Conservation (phyloP, 2,329 filamentous ascomycete genomes). For the Claviceps sp. region DNA sequence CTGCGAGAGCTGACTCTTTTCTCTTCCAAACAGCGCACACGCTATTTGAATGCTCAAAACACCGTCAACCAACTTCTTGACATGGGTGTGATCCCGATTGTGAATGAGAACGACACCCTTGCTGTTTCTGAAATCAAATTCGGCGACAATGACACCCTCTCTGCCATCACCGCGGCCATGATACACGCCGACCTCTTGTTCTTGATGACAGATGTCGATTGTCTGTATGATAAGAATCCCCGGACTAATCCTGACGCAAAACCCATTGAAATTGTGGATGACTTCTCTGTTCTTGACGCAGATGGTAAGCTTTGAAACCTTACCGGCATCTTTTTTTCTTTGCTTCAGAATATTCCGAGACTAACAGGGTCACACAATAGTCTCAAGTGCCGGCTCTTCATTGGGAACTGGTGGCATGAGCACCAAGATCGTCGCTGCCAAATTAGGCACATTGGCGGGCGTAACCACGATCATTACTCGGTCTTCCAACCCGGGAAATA, state of each 20-base stretch:
- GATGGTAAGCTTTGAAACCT: slow-evolving; percentile 42
- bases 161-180: slow-evolving; percentile 93
- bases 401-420: slow-evolving; percentile 94
- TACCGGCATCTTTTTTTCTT: not conserved
- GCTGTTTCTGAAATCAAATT: slow-evolving; percentile 99
- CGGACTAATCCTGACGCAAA: slow-evolving; percentile 71
- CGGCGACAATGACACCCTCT: slow-evolving; percentile 95
- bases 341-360: not conserved
- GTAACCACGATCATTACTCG: slow-evolving; percentile 93
- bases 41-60: slow-evolving; percentile 94
- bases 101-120: slow-evolving; percentile 97
- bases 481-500: slow-evolving; percentile 87
- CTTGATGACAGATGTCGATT: slow-evolving; percentile 98
- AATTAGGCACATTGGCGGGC: slow-evolving; percentile 82
- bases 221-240: slow-evolving; percentile 92
- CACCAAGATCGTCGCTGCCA: slow-evolving; percentile 90
- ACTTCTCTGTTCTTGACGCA: slow-evolving; percentile 69
- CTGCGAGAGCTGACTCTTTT: not conserved
- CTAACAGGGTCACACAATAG: slow-evolving; percentile 26
- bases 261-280: slow-evolving; percentile 83
- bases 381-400: slow-evolving; percentile 77
- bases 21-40: slow-evolving; percentile 47
- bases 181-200: slow-evolving; percentile 94
- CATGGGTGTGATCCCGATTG: slow-evolving; percentile 95
- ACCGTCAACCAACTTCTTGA: slow-evolving; percentile 81